These are phyloP conservation scores for Maudiozyma bulderi DNA, from an alignment of 805 yeast species.

Conservation along the genomic window DNA sequence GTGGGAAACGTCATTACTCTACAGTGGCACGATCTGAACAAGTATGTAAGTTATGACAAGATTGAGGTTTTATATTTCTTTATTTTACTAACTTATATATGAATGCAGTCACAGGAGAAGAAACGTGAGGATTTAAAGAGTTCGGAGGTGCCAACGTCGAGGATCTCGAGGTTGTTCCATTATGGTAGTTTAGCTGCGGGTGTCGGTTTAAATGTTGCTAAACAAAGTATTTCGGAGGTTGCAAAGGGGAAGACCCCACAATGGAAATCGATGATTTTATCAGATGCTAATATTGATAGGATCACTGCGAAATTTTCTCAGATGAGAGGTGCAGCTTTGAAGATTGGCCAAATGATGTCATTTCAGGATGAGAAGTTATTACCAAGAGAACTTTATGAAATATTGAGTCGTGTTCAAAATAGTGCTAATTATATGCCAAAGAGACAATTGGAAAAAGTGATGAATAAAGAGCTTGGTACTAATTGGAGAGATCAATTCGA, in stretches of 20 bases:
- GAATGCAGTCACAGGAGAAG: not conserved
- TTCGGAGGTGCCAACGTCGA: conserved; percentile 73
- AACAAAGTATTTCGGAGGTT: conserved; percentile 63
- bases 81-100: not conserved
- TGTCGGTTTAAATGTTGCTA: conserved; percentile 74
- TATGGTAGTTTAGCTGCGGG: conserved; percentile 90
- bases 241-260: conserved; percentile 45
- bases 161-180: conserved; percentile 84
- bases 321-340: conserved; percentile 98
- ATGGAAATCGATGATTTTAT: conserved; percentile 52
- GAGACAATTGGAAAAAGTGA: conserved; percentile 69
- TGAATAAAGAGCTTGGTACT: conserved; percentile 61
- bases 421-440: conserved; percentile 96
- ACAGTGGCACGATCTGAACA: not conserved
- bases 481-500: conserved; percentile 70
- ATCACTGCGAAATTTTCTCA: conserved; percentile 80
- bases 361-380: conserved; percentile 83
- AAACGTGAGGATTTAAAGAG: conserved; percentile 10
- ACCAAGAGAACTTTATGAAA: conserved; percentile 76
- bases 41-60: not conserved
- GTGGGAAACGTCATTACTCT: not conserved
- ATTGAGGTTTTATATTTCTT: not conserved
- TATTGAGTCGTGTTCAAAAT: conserved; percentile 78
- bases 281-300: conserved; percentile 76
- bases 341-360: conserved; percentile 93